These are phyloP conservation scores for Galerina marginata DNA, from an alignment of 768 basidiomycete species.

Conservation along the genomic window DNA sequence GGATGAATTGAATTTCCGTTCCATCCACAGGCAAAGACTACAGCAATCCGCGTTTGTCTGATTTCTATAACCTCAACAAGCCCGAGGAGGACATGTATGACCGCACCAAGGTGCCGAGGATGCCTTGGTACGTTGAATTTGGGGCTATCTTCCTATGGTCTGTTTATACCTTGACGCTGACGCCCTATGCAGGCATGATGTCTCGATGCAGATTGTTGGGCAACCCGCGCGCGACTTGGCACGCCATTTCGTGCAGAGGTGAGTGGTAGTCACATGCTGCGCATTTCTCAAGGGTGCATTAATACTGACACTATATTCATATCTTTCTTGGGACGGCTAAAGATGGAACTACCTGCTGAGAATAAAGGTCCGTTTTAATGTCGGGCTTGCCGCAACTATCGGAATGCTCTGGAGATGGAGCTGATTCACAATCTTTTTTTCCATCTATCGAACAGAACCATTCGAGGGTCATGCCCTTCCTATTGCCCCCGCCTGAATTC, in stretches of 20 bases:
- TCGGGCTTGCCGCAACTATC: constrained; percentile 3
- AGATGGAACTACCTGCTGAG: constrained; percentile 96
- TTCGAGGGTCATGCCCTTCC: constrained; percentile 88
- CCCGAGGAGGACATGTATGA: constrained; percentile 97
- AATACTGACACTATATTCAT: constrained; percentile 11
- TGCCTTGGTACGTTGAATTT: constrained; percentile 81
- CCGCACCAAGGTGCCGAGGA: constrained; percentile 83
- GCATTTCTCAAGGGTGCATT: constrained; percentile 17
- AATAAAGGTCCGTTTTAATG: constrained; percentile 68
- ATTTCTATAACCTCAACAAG: constrained; percentile 87
- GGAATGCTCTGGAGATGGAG: constrained; percentile 1
- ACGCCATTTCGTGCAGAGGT: constrained; percentile 94
- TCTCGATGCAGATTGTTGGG: constrained; percentile 93
- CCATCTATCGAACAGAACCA: constrained; percentile 69
- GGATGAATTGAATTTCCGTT: not conserved
- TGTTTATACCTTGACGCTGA: not conserved
- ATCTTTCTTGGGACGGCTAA: constrained; percentile 7
- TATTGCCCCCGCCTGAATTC: constrained; percentile 93
- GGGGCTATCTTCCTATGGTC: not conserved
- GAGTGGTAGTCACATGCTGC: constrained; percentile 22
- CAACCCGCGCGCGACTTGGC: constrained; percentile 95
- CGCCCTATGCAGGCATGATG: constrained; percentile 79
- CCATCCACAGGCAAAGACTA: constrained; percentile 85
- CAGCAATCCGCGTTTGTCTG: constrained; percentile 85
- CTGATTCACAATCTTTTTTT: constrained; percentile 10